Evolutionary conservation across 148 eudicot genomes (phyloP), one percentile per base, ranked within the genome.

Genomic region (Amaranthus cruentus): DNA sequence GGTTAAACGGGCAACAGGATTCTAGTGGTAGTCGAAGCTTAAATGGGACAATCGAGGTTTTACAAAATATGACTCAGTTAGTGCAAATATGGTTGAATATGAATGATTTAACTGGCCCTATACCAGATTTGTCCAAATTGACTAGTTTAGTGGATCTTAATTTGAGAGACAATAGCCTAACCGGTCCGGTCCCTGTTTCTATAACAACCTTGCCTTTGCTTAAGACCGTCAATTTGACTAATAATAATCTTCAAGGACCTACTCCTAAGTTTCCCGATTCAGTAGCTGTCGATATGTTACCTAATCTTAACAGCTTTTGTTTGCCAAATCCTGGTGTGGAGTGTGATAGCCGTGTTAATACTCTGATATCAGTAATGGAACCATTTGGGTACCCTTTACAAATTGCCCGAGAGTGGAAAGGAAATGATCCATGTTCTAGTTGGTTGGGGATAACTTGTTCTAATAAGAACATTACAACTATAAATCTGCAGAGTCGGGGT

Each of bases 241-340:
- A 91, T 62, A 91, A 94, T 73, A 0, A 42, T 68, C 81, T 94
- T 3, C 98, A 94, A 73, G 98, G 98, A 6, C 83, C 91, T 11
- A 85, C 83, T 1, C 97, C 96, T 0, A 64, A 64, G 50, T 94
- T 94, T 80, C 54, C 4, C 3, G 1, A 55, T 38, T 55, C 83
- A 0, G 93, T 91, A 2, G 46, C 69, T 5, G 81, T 76, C 6
- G 97, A 89, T 76, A 58, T 84, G 71, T 14, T 6, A 2, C 7
- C 2, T n/a, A 79, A 72, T 7, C 68, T 74, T 6, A 91, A 91
- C 74, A 85, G 90, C 53, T 94, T 94, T 69, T 94, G 97, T 62
- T 81, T 89, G 60, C 1, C 82, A 10, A 14, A 68, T 51, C 83
- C 91, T 50, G 92, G 91, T 5, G 83, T 59, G 9, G 62, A 57